Evolutionary conservation across 2,329 filamentous ascomycete species (phyloP), one percentile per base, ranked within the genome.

Genomic region (Aspergillus unguis): DNA sequence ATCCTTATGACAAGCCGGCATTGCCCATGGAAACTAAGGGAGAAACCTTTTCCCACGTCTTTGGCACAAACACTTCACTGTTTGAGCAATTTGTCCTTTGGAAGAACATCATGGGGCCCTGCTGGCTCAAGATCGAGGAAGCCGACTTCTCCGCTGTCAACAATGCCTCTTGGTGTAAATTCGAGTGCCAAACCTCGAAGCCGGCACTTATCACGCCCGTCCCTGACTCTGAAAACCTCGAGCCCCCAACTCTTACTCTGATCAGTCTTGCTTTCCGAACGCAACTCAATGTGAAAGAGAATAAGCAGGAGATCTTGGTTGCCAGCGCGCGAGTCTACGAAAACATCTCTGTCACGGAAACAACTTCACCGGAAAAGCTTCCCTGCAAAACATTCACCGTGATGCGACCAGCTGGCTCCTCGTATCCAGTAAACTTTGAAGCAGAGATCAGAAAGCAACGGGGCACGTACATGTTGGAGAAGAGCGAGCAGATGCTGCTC

Each of bases 31-130:
- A 87, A 56, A 74, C 82, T 5, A 83, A 79, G 37, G 94, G 94
- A 28, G 85, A 95, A 69, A 97, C 94, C 0, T 99, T 92, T 67
- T 96, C 92, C 1, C 89, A 90, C 59, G 86, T 96, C 26, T 99
- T 99, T 62, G 94, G 95, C 28, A 87, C 88, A 52, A 96, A 94
- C 70, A 99, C 94, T 0, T 85, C 90, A 1, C 79, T 99, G 0
- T 99, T 99, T 63, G 94, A 99, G 72, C 94, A 99, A 63, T 99
- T 99, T 67, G 94, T 99, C 23, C 80, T 99, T 4, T 96, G 92
- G 88, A 97, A 96, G 75, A 95, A 96, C 67, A 89, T 99, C 62
- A 99, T 96, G 92, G 94, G 94, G 1, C 94, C 94, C 29, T 97
- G 94, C 70, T 99, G 94, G 94, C 81, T 99, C 42, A 92, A 87